Evolutionary conservation across 306 rosid genomes (phyloP), one percentile per base, ranked within the genome.

Genomic region (Rosa chinensis): DNA sequence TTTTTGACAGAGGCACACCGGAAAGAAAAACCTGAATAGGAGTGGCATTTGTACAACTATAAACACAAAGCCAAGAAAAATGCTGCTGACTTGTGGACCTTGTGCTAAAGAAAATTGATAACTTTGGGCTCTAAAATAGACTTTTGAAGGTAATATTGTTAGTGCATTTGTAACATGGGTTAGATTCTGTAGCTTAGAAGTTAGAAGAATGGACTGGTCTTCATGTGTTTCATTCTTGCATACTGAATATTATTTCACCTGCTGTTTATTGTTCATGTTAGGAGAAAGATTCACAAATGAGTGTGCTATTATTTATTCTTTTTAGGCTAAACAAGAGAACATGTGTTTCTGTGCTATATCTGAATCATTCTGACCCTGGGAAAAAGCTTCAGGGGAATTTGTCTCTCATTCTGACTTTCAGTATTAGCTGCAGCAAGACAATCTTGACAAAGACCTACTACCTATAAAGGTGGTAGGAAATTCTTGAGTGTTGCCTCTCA

Each of bases 401-500:
- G 1, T 76, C n/a, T 62, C 72, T 20, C 48, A 12, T 32, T 76
- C 72, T 6, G 6, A 44, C 35, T 17, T 58, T 18, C 35, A 11
- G 72, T 76, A 44, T 61, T 75, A 44, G n/a, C 71, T 76, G 59
- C 70, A 10, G 78, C 32, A 59, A 58, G 68, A 42, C 69, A 49
- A 8, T 40, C 13, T 77, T 21, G 40, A 68, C 12, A 21, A 50
- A 25, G 17, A 61, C 67, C 40, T 23, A 61, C 5, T 13, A 28
- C 37, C 42, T 16, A 50, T 50, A 11, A 12, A 11, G 69, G 17
- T 2, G 23, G 58, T 37, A 56, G n/a, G 70, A 55, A 63, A 63
- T 0, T 40, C 28, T 40, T 7, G 43, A 40, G 8, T 1, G 2
- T 35, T 3, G 18, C 23, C 44, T 76, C 48, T 32, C 21, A 32